A percentile compares a stretch with the other conserved stretches of the same genome.
phyloP scores from a whole-genome alignment of 2,329 filamentous ascomycete species.

The Diaporthe longicolla region DNA sequence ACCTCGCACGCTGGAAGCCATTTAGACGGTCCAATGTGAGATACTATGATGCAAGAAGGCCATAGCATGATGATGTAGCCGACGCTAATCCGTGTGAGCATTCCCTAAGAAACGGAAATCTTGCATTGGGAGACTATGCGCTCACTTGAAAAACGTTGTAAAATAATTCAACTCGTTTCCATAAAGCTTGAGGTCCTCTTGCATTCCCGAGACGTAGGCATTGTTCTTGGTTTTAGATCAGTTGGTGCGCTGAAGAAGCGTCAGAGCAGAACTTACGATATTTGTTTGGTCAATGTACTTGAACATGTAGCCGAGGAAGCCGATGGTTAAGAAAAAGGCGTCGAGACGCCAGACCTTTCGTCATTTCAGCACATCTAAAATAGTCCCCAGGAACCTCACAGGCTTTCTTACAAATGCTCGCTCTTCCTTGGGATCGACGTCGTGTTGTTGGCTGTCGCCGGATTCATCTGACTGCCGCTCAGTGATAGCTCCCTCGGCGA shows the following conservation, averaged over 20 bases:
- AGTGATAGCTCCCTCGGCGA: neutral
- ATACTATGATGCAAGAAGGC: constrained; percentile 39
- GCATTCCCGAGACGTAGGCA: constrained; percentile 37
- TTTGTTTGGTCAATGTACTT: constrained; percentile 39
- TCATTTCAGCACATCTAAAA: neutral
- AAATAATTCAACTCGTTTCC: constrained; percentile 39
- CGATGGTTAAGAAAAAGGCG: constrained; percentile 28
- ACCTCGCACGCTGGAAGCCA: constrained; percentile 36
- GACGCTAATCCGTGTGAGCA: neutral
- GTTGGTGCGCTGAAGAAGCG: neutral
- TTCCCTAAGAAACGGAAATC: too few relatives aligned
- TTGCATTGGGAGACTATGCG: neutral
- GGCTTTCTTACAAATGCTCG: constrained; percentile 19
- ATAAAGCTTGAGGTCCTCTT: constrained; percentile 34
- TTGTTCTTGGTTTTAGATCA: constrained; percentile 19
- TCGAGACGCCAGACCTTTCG: constrained; percentile 32
- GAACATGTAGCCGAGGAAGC: constrained; percentile 40
- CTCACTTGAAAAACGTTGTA: constrained; percentile 39
- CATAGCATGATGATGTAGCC: constrained; percentile 38
- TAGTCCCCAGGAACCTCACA: neutral
- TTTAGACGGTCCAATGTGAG: constrained; percentile 34
- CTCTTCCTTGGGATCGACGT: constrained; percentile 32
- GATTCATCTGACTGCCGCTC: neutral
- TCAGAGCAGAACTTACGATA: neutral
- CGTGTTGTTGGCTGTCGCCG: neutral